Percentiles rank a stretch among this genome's conserved stretches.
These are phyloP conservation scores for Trypanosoma theileri DNA, from an alignment of 208 protist species.

Conservation along the genomic window DNA sequence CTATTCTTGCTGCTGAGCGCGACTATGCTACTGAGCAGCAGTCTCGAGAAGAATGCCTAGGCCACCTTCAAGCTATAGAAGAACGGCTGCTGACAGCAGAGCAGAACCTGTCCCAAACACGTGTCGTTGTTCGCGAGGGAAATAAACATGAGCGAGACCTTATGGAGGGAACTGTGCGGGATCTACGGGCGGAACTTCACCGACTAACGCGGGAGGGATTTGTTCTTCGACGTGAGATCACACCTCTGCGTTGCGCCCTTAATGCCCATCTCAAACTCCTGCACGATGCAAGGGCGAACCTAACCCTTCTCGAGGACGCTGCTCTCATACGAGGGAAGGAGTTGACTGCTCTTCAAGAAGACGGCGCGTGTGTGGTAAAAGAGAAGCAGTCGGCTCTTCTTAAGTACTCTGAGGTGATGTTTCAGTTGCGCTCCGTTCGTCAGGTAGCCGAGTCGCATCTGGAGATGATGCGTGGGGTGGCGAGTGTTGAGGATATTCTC, in stretches of 20 bases:
- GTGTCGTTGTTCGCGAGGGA: neutral
- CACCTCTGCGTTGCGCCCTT: conserved; percentile 17
- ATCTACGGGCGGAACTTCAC: conserved; percentile 21
- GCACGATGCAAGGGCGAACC: conserved; percentile 6
- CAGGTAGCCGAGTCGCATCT: conserved; percentile 44
- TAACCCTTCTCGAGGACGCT: neutral
- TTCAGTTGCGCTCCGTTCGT: conserved; percentile 38
- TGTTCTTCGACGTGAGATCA: conserved; percentile 19
- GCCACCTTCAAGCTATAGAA: conserved; percentile 24
- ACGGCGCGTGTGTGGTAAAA: neutral
- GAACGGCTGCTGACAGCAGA: conserved; percentile 20
- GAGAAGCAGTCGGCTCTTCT: conserved; percentile 20
- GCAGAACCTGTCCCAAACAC: conserved; percentile 28
- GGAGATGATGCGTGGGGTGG: conserved; percentile 14
- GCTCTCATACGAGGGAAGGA: neutral
- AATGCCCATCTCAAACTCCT: neutral
- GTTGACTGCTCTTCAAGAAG: neutral
- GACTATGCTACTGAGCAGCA: conserved; percentile 19
- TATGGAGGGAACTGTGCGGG: conserved; percentile 24
- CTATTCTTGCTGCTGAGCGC: conserved; percentile 14
- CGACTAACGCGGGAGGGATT: neutral
- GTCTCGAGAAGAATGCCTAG: conserved; percentile 25
- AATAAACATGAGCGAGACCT: conserved; percentile 20
- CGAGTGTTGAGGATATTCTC: conserved; percentile 32
- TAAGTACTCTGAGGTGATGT: conserved; percentile 22